Evolutionary conservation across 345 rosid species (phyloP), one percentile per base, ranked within the genome.

Genomic region (Citrus cavaleriei): DNA sequence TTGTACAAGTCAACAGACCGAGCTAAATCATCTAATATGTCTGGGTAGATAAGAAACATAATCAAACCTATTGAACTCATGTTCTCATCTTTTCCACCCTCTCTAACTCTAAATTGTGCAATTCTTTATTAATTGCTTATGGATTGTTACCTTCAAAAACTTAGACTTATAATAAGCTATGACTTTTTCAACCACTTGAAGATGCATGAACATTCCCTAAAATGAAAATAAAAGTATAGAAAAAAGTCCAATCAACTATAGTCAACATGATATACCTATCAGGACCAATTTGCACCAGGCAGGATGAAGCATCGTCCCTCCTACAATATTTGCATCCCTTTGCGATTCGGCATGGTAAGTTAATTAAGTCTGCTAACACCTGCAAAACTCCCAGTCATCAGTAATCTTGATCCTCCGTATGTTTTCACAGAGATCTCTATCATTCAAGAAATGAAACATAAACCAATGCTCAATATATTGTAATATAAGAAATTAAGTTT

Each of bases 321-420:
- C 35, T 67, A 67, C 91, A 88, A 82, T 83, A 86, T 77, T 80
- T 88, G 81, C 91, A 86, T 55, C 91, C 91, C 68, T 81, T 86
- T 24, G 91, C 85, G 66, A 88, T 86, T 82, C 91, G 88, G 78
- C 91, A 88, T 1, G 91, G 91, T 71, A 88, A 72, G 77, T 82
- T 82, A 74, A 88, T 84, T 32, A 79, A 72, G 80, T 86, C 89
- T 21, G 91, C 88, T 30, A 89, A 82, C 54, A 85, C 84, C 91
- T 89, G 68, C 67, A 79, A 79, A 59, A 18, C 57, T 18, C 58
- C 65, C 51, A 66, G 51, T 57, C 60, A 24, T 24, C 8, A 42
- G 57, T 21, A 66, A 76, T 30, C 10, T 77, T 59, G 51, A 72
- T 77, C 51, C 60, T 10, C 28, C 51, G 35, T 64, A 76, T 70